Conservation (phyloP, 768 basidiomycete species). For the Lanmaoa pseudosensibilis region DNA sequence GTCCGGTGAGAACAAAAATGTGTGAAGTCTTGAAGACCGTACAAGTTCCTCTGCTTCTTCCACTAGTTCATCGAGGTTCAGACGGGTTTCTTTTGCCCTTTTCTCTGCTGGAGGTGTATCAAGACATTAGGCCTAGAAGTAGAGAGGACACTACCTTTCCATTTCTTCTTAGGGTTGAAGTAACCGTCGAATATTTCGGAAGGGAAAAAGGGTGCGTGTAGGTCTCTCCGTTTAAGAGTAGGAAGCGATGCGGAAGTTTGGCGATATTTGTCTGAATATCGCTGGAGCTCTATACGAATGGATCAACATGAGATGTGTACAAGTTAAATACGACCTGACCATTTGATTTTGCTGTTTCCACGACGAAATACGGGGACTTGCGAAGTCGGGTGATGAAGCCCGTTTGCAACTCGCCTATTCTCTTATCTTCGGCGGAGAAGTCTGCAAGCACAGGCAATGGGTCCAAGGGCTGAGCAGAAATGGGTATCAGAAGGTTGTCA, state of each 20-base stretch:
- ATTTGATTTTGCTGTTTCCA: slow-evolving; percentile 66
- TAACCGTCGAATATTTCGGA: slow-evolving; percentile 71
- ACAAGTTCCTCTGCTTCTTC: slow-evolving; percentile 66
- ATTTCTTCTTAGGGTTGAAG: slow-evolving; percentile 73
- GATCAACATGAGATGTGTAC: not conserved
- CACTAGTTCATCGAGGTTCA: slow-evolving; percentile 67
- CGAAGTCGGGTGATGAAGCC: slow-evolving; percentile 65
- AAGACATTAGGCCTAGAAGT: not conserved
- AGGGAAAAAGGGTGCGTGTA: slow-evolving; percentile 79
- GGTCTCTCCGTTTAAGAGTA: slow-evolving; percentile 63
- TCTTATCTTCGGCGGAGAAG: slow-evolving; percentile 62
- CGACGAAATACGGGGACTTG: slow-evolving; percentile 72
- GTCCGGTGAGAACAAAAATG: not conserved
- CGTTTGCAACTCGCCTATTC: slow-evolving; percentile 63
- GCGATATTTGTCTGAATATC: slow-evolving; percentile 84
- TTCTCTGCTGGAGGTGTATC: slow-evolving; percentile 25
- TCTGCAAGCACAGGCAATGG: slow-evolving; percentile 68
- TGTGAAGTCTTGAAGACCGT: slow-evolving; percentile 3
- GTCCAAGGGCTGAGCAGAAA: slow-evolving; percentile 53
- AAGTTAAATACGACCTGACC: slow-evolving; percentile 37
- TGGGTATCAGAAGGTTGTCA: slow-evolving; percentile 19
- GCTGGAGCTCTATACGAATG: slow-evolving; percentile 56
- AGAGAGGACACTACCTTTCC: slow-evolving; percentile 38
- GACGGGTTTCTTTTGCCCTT: slow-evolving; percentile 38
- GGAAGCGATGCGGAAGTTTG: slow-evolving; percentile 61